A percentile compares a stretch with the other conserved stretches of the same genome.
Conservation (phyloP, 148 eudicot species). For the Chenopodium formosanum region DNA sequence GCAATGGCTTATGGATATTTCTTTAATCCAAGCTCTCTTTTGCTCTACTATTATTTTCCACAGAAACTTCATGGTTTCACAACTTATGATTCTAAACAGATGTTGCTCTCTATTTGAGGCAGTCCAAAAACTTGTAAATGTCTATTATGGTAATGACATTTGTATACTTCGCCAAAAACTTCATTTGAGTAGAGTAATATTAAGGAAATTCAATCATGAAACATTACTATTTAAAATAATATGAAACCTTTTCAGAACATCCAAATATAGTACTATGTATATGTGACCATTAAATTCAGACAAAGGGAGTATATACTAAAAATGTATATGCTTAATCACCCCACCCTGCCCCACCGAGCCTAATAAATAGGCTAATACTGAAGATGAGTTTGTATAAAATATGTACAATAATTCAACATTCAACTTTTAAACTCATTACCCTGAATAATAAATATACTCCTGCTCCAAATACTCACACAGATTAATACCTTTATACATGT, state of each 20-base stretch:
- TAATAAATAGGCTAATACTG: too few species aligned
- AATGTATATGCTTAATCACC: too few species aligned
- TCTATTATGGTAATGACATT: background rate
- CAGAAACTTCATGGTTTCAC: background rate
- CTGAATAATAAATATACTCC: too few species aligned
- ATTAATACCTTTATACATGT: too few species aligned
- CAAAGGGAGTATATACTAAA: too few species aligned
- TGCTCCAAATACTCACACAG: too few species aligned
- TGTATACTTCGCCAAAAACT: background rate
- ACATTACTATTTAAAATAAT: background rate
- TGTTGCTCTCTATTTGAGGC: background rate
- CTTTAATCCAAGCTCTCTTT: background rate
- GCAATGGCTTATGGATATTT: background rate
- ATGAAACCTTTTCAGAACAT: too few species aligned
- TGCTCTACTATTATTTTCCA: background rate
- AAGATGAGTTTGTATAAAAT: too few species aligned
- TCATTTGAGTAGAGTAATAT: background rate
- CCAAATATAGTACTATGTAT: background rate
- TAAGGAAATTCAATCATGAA: background rate
- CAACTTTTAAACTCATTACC: too few species aligned
- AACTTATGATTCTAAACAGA: background rate
- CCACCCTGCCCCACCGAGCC: too few species aligned
- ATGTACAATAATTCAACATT: too few species aligned
- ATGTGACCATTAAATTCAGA: background rate
- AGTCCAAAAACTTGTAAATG: too few species aligned